These are phyloP conservation scores for Ogataea angusta DNA, from an alignment of 805 yeast genomes.

Conservation along the genomic window DNA sequence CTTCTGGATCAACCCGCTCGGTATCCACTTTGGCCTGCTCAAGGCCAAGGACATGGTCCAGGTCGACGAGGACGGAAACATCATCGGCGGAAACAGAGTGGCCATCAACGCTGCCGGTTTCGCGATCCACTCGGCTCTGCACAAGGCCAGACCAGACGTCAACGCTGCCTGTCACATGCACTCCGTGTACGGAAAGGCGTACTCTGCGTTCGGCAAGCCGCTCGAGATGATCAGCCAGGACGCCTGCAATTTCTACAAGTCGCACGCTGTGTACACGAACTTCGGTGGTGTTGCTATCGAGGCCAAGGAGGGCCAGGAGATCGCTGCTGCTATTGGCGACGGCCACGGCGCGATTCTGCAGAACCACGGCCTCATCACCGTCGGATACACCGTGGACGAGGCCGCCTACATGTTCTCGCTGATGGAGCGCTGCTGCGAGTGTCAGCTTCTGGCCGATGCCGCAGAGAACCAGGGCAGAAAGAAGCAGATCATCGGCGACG, in stretches of 20 bases:
- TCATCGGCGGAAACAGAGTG: constrained; percentile 52
- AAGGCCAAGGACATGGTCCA: constrained; percentile 63
- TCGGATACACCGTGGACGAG: constrained; percentile 68
- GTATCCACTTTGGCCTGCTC: constrained; percentile 64
- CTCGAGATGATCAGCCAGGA: constrained; percentile 83
- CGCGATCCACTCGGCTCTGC: constrained; percentile 64
- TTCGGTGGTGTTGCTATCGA: constrained; percentile 75
- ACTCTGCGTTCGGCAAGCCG: constrained; percentile 59
- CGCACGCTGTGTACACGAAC: constrained; percentile 60
- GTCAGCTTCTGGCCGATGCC: constrained; percentile 63
- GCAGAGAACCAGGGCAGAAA: constrained; percentile 38
- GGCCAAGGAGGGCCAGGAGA: constrained; percentile 55
- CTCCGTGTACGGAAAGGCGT: constrained; percentile 62
- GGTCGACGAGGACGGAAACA: constrained; percentile 58
- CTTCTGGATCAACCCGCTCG: constrained; percentile 89
- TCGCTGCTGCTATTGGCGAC: constrained; percentile 60
- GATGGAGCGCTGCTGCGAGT: constrained; percentile 63
- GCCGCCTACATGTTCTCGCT: constrained; percentile 65
- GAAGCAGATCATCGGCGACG: constrained; percentile 48
- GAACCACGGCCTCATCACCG: constrained; percentile 73
- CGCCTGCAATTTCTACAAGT: constrained; percentile 61
- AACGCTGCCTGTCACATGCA: constrained; percentile 73
- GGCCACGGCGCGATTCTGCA: constrained; percentile 58
- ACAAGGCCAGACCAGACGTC: constrained; percentile 66
- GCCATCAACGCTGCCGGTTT: constrained; percentile 68